Percentiles rank a stretch among this genome's conserved stretches.
Evolutionary conservation across 345 rosid species (phyloP).

Genomic region (Nasturtium officinale): DNA sequence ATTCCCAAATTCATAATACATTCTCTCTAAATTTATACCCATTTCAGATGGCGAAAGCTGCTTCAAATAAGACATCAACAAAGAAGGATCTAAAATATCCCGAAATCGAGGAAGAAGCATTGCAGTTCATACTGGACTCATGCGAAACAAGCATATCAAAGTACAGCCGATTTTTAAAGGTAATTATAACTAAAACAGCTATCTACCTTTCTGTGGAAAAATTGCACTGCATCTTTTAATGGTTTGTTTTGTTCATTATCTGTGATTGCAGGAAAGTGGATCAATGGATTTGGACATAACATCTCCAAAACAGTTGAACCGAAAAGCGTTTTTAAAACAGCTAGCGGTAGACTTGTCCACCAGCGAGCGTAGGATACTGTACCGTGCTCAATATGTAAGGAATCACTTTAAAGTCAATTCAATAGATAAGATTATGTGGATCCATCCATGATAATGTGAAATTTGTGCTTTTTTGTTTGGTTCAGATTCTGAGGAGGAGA

Average conservation of each 20-base stretch:
- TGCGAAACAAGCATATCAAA: slow-evolving; percentile 91
- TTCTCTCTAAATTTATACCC: slow-evolving; percentile 22
- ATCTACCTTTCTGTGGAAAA: background rate
- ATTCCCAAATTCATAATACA: background rate
- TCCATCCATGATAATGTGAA: background rate
- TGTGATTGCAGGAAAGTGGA: slow-evolving; percentile 69
- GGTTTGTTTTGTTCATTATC: slow-evolving; percentile 42
- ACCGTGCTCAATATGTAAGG: slow-evolving; percentile 88
- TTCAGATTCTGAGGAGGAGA: slow-evolving; percentile 86
- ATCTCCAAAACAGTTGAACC: slow-evolving; percentile 87
- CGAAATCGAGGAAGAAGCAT: slow-evolving; percentile 73
- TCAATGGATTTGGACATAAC: slow-evolving; percentile 94
- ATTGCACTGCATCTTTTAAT: slow-evolving; percentile 50
- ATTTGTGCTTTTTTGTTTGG: background rate
- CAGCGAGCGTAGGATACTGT: slow-evolving; percentile 86
- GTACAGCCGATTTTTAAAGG: slow-evolving; percentile 86
- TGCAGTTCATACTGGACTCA: slow-evolving; percentile 72
- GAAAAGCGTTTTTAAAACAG: slow-evolving; percentile 86
- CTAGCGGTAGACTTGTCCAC: slow-evolving; percentile 88
- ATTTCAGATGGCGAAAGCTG: slow-evolving; percentile 87
- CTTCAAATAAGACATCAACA: slow-evolving; percentile 64
- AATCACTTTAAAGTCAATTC: slow-evolving; percentile 1
- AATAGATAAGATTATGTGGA: background rate
- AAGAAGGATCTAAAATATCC: slow-evolving; percentile 67
- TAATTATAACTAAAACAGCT: slow-evolving; percentile 20